Evolutionary conservation across 768 basidiomycete genomes (phyloP).

Genomic region (Hortiboletus flavorubellus): DNA sequence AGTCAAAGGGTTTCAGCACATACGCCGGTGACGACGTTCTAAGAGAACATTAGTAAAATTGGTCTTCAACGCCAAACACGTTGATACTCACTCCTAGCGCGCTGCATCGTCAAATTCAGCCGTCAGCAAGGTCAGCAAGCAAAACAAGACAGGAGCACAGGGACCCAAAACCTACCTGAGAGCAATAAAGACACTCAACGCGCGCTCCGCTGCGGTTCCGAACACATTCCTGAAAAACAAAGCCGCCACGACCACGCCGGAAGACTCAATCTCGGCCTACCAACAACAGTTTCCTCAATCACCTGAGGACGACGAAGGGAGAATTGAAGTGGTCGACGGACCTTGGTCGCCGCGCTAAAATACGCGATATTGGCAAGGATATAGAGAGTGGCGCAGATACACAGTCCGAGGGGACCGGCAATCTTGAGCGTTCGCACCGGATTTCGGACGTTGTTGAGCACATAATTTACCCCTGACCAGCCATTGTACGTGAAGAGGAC

Average conservation of each 20-base stretch:
- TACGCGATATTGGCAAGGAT: too few species aligned
- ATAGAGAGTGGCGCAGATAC: too few species aligned
- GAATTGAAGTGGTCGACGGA: neutral
- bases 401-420: too few species aligned
- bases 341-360: constrained; percentile 26
- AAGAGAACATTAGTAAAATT: neutral
- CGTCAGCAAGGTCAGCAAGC: neutral
- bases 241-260: constrained; percentile 54
- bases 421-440: constrained; percentile 32
- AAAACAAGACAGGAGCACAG: neutral
- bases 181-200: constrained; percentile 52
- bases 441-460: constrained; percentile 43
- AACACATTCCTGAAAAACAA: constrained; percentile 61
- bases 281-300: neutral
- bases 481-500: constrained; percentile 48
- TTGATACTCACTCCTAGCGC: constrained; percentile 31
- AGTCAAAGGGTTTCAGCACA: neutral
- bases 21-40: constrained; percentile 33
- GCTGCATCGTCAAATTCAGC: constrained; percentile 14
- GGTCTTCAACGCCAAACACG: neutral
- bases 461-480: constrained; percentile 58
- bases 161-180: constrained; percentile 38
- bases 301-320: too few species aligned
- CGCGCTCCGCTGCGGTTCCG: constrained; percentile 47
- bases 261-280: constrained; percentile 43